Evolutionary conservation across 176 grass and related monocot genomes (phyloP).

Genomic region (Metroxylon sagu): DNA sequence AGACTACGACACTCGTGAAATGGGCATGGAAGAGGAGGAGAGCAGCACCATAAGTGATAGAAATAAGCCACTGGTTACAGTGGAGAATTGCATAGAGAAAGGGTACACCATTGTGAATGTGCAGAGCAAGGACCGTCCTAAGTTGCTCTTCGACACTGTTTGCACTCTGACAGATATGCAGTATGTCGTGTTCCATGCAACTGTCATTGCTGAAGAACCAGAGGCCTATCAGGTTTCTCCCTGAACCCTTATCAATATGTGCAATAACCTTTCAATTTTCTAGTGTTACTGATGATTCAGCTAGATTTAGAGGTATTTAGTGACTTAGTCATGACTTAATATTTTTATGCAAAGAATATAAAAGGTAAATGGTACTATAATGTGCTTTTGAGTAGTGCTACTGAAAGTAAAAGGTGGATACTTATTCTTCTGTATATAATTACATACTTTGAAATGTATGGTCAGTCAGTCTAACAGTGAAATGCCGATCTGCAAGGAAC

Average conservation of each 20-base stretch:
- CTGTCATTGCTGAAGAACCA: constrained; percentile 61
- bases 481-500: no score
- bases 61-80: constrained; percentile 21
- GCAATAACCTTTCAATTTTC: no score
- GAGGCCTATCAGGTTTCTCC: constrained; percentile 58
- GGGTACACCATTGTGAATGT: constrained; percentile 77
- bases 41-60: background rate
- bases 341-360: no score
- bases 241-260: background rate
- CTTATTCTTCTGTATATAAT: no score
- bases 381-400: no score
- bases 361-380: no score
- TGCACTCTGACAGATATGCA: constrained; percentile 88
- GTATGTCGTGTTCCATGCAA: constrained; percentile 84
- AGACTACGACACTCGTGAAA: background rate
- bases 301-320: no score
- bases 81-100: constrained; percentile 67
- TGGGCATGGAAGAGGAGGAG: background rate
- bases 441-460: no score
- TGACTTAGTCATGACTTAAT: no score
- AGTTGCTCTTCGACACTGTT: constrained; percentile 85
- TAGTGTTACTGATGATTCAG: no score
- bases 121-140: constrained; percentile 56
- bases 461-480: no score
- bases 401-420: no score